Base-by-base conservation (phyloP, 1,284 basidiomycete genomes). In the Exobasidium cylindrosporum region DNA sequence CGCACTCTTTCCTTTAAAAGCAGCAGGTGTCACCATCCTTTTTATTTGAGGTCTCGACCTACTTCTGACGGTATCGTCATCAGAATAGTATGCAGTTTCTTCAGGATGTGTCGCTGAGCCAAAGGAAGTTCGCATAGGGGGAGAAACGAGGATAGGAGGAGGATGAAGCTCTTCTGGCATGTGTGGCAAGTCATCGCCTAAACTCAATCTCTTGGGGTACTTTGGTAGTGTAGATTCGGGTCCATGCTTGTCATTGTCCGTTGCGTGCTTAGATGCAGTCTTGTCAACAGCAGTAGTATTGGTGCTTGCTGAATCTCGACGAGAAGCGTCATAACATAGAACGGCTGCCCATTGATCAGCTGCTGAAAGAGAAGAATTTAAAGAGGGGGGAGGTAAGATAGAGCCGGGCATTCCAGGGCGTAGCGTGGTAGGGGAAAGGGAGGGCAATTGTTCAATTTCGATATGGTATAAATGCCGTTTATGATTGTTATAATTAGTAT, bases 111-210 rank as follows among this genome's bases (percentile, higher is more conserved):
- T 28, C 14, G n/a, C 47, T 2, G 13, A 14, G n/a, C n/a, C 26
- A 17, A 10, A 10, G 35, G 7, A 7, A 10, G 35, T 40, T 10
- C 17, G 35, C 17, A 17, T 40, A 7, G 17, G 17, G 17, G 35
- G 7, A 7, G 35, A 40, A 40, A 17, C 7, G 10, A 17, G 10
- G 10, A 40, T 40, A 17, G 17, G 21, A 7, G 26, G 4, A 4
- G 21, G n/a, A 14, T 50, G 47, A 50, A 30, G 30, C 28, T 55
- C 32, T 28, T 62, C 60, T 6, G 60, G 60, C 55, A 62, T 58
- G 31, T 62, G 60, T 1, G 60, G 60, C 44, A 62, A 40, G 21
- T 58, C 55, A 29, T 62, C 60, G 17, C 60, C 60, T 17, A 55
- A 28, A n/a, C 47, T 32, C 31, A 32, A 4, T 23, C 31, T 31